Evolutionary conservation across 2,329 filamentous ascomycete species (phyloP).

Genomic region (Botryotinia convoluta): DNA sequence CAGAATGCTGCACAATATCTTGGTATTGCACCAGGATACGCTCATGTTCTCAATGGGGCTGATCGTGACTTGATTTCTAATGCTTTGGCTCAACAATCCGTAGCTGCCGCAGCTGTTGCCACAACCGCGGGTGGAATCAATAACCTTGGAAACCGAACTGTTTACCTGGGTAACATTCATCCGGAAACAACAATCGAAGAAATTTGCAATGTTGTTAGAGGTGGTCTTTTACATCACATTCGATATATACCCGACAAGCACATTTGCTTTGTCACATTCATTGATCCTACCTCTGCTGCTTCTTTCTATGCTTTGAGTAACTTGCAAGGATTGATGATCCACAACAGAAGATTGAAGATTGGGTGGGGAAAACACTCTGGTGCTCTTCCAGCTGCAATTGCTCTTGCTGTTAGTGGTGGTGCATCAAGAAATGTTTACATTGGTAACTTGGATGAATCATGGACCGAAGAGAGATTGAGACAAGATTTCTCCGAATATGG

Average conservation of each 20-base stretch:
- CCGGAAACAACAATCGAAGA: conserved; percentile 98
- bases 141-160: conserved; percentile 95
- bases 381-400: conserved; percentile 91
- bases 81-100: conserved; percentile 93
- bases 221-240: conserved; percentile 93
- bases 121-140: conserved; percentile 96
- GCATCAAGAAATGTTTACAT: conserved; percentile 99
- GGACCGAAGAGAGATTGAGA: conserved; percentile 91
- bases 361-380: conserved; percentile 99
- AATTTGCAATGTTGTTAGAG: conserved; percentile 97
- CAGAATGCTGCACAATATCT: conserved; percentile 98
- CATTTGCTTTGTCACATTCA: conserved; percentile 99
- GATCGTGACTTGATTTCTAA: conserved; percentile 97
- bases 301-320: conserved; percentile 98
- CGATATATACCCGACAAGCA: conserved; percentile 99
- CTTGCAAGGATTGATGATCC: conserved; percentile 97
- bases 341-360: conserved; percentile 96
- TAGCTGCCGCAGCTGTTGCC: conserved; percentile 92
- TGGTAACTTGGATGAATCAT: conserved; percentile 94
- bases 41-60: conserved; percentile 91
- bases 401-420: conserved; percentile 90
- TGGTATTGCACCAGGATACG: conserved; percentile 93
- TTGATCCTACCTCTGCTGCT: conserved; percentile 94
- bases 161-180: conserved; percentile 98
- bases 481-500: conserved; percentile 97